Percentiles rank a stretch among this genome's conserved stretches.
Evolutionary conservation across 441 rosid genomes (phyloP).

Genomic region (Aleurites moluccanus): DNA sequence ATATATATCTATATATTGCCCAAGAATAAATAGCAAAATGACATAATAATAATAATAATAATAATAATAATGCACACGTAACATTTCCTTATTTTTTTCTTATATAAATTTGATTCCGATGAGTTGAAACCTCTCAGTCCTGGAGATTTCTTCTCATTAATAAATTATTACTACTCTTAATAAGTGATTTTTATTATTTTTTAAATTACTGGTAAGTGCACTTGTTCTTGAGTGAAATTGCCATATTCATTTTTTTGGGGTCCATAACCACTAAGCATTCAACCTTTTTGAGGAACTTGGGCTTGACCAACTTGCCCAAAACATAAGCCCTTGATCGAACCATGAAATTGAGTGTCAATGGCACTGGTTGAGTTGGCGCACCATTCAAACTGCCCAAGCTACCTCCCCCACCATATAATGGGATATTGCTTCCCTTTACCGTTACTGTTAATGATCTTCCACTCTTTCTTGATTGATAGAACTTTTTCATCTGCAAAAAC

Average conservation of each 20-base stretch:
- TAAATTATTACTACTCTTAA: neutral
- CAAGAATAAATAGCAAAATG: neutral
- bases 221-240: slow-evolving; percentile 54
- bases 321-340: slow-evolving; percentile 76
- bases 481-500: slow-evolving; percentile 56
- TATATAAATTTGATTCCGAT: too few species aligned
- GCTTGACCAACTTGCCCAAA: slow-evolving; percentile 78
- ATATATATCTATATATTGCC: neutral
- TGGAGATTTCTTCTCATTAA: neutral
- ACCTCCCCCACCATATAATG: slow-evolving; percentile 79
- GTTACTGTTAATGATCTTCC: slow-evolving; percentile 47
- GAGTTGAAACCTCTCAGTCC: too few species aligned
- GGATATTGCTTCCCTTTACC: slow-evolving; percentile 61
- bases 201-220: slow-evolving; percentile 36
- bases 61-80: neutral
- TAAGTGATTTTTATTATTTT: neutral
- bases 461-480: slow-evolving; percentile 81
- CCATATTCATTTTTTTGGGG: slow-evolving; percentile 52
- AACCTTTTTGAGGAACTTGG: slow-evolving; percentile 63
- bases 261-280: slow-evolving; percentile 55
- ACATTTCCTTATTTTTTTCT: too few species aligned
- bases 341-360: slow-evolving; percentile 49
- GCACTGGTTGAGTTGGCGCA: slow-evolving; percentile 52
- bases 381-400: slow-evolving; percentile 49
- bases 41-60: too few species aligned